These are phyloP conservation scores for Lolium perenne DNA, from an alignment of 176 grass and related monocot genomes.

Conservation along the genomic window DNA sequence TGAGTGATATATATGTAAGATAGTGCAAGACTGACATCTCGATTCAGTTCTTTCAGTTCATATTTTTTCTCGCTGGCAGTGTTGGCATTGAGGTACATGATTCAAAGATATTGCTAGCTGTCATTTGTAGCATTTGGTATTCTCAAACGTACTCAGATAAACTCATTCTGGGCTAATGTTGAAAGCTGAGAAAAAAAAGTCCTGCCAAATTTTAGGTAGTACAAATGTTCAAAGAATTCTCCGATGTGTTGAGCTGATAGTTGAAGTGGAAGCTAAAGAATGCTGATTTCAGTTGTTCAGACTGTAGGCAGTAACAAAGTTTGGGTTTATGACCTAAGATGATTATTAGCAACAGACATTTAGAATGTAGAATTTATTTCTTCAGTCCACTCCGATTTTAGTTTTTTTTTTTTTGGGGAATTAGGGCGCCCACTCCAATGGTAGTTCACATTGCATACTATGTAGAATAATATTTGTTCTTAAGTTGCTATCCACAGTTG, in stretches of 20 bases:
- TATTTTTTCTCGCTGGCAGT: background rate
- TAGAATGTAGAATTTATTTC: too few relatives aligned
- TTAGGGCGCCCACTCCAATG: too few relatives aligned
- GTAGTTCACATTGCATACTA: too few relatives aligned
- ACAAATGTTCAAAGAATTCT: background rate
- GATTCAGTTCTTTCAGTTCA: background rate
- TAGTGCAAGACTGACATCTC: slow-evolving; percentile 9
- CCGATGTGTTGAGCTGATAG: background rate
- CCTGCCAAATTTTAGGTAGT: background rate
- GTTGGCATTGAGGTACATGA: slow-evolving; percentile 2
- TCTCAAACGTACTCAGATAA: background rate
- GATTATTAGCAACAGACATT: too few relatives aligned
- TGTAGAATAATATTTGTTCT: background rate
- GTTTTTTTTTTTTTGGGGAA: too few relatives aligned
- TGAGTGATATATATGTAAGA: background rate
- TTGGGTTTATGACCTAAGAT: too few relatives aligned
- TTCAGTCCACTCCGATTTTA: too few relatives aligned
- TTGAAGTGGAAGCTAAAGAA: slow-evolving; percentile 4
- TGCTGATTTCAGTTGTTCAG: background rate
- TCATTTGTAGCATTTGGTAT: slow-evolving; percentile 12
- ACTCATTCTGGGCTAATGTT: background rate
- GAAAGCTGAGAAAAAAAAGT: background rate
- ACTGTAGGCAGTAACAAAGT: background rate
- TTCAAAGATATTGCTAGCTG: background rate
- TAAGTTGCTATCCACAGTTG: background rate